These are phyloP conservation scores for Aegilops speltoides DNA, from an alignment of 176 grass and related monocot genomes.

Conservation along the genomic window DNA sequence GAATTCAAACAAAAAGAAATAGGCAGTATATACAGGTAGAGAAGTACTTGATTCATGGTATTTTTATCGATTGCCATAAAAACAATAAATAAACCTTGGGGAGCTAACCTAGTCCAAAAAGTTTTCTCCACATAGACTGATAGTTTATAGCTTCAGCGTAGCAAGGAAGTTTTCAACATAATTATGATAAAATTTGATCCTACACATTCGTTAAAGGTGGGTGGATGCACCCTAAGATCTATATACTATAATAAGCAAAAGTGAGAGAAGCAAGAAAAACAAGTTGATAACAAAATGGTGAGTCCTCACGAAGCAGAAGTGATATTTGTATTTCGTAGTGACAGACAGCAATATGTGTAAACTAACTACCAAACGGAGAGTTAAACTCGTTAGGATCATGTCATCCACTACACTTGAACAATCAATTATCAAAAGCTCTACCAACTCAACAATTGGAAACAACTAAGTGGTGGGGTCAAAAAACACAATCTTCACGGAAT, in stretches of 20 bases:
- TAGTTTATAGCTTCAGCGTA: not conserved
- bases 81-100: not conserved
- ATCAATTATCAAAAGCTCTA: not conserved
- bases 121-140: not conserved
- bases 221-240: not conserved
- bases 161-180: no score
- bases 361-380: constrained; percentile 12
- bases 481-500: not conserved
- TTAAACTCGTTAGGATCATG: not conserved
- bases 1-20: no score
- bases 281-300: not conserved
- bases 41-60: not conserved
- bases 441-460: not conserved
- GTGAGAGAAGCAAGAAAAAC: not conserved
- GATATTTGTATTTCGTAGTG: not conserved
- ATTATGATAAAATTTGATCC: no score
- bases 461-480: not conserved
- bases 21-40: not conserved
- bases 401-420: not conserved
- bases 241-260: constrained; percentile 2
- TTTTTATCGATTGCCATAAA: not conserved
- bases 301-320: not conserved
- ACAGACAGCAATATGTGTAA: not conserved
- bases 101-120: not conserved
- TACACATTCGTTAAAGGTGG: not conserved